A percentile compares a stretch with the other conserved stretches of the same genome.
Evolutionary conservation across 805 yeast genomes (phyloP).

Genomic region (Starmerella apis): DNA sequence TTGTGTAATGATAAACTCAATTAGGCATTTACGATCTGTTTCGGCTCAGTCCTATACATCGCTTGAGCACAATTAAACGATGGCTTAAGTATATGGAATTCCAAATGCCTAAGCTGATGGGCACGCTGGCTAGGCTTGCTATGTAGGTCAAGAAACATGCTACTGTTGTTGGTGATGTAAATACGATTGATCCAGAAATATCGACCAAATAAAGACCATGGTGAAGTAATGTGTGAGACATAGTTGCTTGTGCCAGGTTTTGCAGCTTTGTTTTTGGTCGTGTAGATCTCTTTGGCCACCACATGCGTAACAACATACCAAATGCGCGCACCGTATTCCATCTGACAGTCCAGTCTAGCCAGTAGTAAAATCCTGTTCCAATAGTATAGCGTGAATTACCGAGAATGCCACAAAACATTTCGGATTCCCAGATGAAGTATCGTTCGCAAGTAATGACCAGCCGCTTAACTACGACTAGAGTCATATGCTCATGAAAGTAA

Average conservation of each 20-base stretch:
- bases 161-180: not conserved
- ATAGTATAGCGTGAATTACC: not conserved
- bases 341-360: not conserved
- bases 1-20: not conserved
- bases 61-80: not conserved
- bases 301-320: not conserved
- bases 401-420: not conserved
- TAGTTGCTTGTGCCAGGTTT: not conserved
- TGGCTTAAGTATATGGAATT: not conserved
- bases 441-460: not conserved
- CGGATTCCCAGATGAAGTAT: not conserved
- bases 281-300: too few relatives aligned
- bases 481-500: not conserved
- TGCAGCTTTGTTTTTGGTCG: not conserved
- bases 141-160: not conserved
- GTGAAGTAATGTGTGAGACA: not conserved
- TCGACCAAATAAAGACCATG: not conserved
- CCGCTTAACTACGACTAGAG: not conserved
- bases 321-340: not conserved
- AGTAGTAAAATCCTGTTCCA: not conserved
- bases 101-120: not conserved
- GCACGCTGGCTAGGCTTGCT: not conserved
- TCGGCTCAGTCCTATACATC: not conserved
- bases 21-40: not conserved
- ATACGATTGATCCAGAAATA: not conserved